Conservation (phyloP, 805 yeast genomes). For the Wickerhamiella parazyma region DNA sequence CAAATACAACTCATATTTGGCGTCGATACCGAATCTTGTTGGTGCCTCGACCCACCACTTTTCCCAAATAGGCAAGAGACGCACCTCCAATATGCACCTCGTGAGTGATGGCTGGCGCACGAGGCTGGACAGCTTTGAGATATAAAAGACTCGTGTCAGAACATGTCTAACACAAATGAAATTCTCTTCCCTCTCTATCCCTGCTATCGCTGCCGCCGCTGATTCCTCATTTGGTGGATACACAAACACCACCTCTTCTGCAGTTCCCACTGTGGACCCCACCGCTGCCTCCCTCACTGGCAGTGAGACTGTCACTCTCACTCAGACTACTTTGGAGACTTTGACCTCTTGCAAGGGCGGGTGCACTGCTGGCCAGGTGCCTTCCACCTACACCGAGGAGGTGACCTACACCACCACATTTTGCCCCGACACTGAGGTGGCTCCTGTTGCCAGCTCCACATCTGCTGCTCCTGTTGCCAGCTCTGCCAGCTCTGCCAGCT, state of each 20-base stretch:
- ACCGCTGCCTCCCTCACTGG: neutral
- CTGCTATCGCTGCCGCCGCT: slow-evolving; percentile 4
- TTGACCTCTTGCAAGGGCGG: slow-evolving; percentile 26
- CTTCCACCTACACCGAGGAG: neutral
- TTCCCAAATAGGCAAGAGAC: neutral
- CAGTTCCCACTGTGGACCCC: neutral
- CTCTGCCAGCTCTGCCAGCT: neutral
- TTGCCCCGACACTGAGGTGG: neutral
- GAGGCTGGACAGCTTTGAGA: neutral
- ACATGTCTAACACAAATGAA: slow-evolving; percentile 1
- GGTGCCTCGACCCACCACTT: neutral
- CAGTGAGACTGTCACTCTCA: neutral
- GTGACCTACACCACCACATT: neutral
- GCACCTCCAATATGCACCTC: neutral
- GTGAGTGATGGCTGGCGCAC: neutral
- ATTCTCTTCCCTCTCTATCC: slow-evolving; percentile 1
- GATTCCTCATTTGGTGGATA: neutral
- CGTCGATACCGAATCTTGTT: no score
- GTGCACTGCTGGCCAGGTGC: neutral
- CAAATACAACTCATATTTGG: no score
- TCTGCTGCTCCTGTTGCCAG: neutral
- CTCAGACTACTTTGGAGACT: slow-evolving; percentile 31
- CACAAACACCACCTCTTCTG: neutral
- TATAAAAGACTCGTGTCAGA: neutral
- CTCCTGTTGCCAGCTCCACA: neutral